Evolutionary conservation across 495 filamentous ascomycete genomes (phyloP).

Genomic region (Neurospora cerealis): DNA sequence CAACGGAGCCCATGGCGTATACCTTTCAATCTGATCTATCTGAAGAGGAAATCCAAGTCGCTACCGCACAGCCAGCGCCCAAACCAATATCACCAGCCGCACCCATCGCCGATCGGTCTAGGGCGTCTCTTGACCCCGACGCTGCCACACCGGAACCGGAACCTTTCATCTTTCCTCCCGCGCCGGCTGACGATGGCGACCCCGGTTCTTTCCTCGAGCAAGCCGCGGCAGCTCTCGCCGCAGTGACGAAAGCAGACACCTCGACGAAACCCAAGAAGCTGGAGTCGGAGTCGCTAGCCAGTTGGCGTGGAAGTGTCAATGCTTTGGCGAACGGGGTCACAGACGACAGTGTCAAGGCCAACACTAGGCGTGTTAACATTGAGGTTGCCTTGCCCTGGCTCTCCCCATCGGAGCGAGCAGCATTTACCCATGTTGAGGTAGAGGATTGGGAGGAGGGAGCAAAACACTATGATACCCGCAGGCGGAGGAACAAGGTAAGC

Average conservation of each 20-base stretch:
- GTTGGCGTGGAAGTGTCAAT: neutral
- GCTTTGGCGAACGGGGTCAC: neutral
- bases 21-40: conserved; percentile 17
- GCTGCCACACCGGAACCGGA: neutral
- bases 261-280: neutral
- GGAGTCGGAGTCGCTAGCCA: neutral
- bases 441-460: conserved; percentile 7
- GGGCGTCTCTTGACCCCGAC: neutral
- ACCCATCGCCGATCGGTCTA: neutral
- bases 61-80: neutral
- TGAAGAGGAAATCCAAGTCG: conserved; percentile 9
- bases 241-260: neutral
- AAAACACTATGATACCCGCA: neutral
- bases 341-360: neutral
- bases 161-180: neutral
- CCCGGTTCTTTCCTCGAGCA: conserved; percentile 3
- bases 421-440: conserved; percentile 9
- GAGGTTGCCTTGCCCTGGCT: conserved; percentile 17
- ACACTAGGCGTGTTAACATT: conserved; percentile 7
- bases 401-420: conserved; percentile 1
- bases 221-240: conserved; percentile 1
- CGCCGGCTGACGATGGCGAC: neutral
- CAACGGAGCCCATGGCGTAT: conserved; percentile 8
- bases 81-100: neutral
- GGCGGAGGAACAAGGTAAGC: conserved; percentile 13